Percentiles rank a stretch among this genome's conserved stretches.
Conservation (phyloP, 2,329 filamentous ascomycete species). For the Cryoendolithus antarcticus region DNA sequence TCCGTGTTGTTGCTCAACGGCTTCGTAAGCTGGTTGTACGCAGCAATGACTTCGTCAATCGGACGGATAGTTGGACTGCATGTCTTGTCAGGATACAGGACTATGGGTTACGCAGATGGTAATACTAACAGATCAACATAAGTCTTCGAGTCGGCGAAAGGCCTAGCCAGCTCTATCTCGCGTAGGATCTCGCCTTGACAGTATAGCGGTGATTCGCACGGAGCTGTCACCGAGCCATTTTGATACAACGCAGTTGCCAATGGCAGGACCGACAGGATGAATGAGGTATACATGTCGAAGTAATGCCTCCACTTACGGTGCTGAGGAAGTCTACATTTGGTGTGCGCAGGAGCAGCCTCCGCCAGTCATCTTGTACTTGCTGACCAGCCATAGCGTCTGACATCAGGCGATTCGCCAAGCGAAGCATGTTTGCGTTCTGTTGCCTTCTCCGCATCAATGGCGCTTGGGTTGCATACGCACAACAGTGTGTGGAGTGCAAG, state of each 20-base stretch:
- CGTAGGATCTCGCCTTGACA: conserved; percentile 53
- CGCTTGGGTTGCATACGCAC: too few species aligned
- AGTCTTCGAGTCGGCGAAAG: conserved; percentile 57
- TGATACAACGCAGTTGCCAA: conserved; percentile 37
- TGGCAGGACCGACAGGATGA: conserved; percentile 5
- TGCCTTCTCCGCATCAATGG: too few species aligned
- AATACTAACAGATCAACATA: conserved; percentile 44
- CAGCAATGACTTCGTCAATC: conserved; percentile 47
- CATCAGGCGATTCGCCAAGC: too few species aligned
- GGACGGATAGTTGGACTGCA: conserved; percentile 48
- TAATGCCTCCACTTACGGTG: not conserved
- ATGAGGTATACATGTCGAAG: conserved; percentile 1
- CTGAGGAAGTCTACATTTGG: not conserved
- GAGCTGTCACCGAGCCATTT: conserved; percentile 49
- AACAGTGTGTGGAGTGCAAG: too few species aligned
- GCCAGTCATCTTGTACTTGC: not conserved
- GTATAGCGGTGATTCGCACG: conserved; percentile 56
- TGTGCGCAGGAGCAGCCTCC: not conserved
- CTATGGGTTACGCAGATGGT: conserved; percentile 3
- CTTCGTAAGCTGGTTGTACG: conserved; percentile 47
- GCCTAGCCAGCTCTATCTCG: conserved; percentile 49
- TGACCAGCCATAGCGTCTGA: too few species aligned
- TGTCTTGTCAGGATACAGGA: not conserved
- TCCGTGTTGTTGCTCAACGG: conserved; percentile 52
- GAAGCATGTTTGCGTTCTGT: too few species aligned